These are phyloP conservation scores for Claviceps spartinae DNA, from an alignment of 2,329 filamentous ascomycete genomes.

Conservation along the genomic window DNA sequence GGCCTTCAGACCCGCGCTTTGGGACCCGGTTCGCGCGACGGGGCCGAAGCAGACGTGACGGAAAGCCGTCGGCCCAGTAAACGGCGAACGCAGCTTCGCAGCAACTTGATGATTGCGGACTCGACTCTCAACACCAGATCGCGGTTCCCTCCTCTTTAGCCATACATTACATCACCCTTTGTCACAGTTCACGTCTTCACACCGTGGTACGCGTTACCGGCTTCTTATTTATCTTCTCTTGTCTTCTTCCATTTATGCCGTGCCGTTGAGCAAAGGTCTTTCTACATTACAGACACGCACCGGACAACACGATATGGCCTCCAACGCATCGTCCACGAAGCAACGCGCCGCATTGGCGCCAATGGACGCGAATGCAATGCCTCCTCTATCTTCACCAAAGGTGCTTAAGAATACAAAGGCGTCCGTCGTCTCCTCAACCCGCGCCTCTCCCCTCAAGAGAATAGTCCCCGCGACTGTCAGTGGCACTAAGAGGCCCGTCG, in stretches of 20 bases:
- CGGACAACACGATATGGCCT: not conserved
- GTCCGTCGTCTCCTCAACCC: not conserved
- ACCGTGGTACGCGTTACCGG: not conserved
- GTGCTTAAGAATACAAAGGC: slow-evolving; percentile 5
- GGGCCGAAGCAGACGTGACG: not conserved
- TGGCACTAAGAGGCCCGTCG: slow-evolving; percentile 15
- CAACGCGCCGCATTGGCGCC: slow-evolving; percentile 36
- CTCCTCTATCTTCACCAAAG: slow-evolving; percentile 13
- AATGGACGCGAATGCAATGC: slow-evolving; percentile 31
- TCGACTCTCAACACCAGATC: not conserved
- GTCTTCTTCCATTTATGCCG: not conserved
- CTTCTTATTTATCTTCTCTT: not conserved
- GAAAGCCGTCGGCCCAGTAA: not conserved
- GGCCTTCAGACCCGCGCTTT: not conserved
- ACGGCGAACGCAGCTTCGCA: not conserved
- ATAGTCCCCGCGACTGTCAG: slow-evolving; percentile 1
- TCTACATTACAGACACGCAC: not conserved
- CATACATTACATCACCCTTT: not conserved
- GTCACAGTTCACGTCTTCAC: not conserved
- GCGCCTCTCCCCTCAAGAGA: slow-evolving; percentile 8
- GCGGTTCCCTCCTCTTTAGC: not conserved
- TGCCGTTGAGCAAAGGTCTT: not conserved
- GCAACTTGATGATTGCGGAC: not conserved
- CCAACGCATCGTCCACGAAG: slow-evolving; percentile 23
- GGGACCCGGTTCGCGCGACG: not conserved